Conservation (phyloP, 441 rosid species). For the Cnidoscolus chayamansa region DNA sequence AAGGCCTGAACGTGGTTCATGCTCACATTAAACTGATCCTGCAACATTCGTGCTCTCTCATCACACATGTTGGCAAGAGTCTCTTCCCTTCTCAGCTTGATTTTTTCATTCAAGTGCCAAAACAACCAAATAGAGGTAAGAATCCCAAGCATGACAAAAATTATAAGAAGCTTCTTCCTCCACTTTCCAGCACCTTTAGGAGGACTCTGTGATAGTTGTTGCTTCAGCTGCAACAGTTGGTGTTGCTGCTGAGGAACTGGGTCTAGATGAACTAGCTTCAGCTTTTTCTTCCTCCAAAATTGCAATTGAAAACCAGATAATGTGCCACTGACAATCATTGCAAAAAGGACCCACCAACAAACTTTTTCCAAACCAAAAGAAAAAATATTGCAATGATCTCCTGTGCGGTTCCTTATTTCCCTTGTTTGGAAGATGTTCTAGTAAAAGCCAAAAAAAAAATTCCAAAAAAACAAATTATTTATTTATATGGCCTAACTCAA, state of each 20-base stretch:
- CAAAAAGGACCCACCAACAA: slow-evolving; percentile 58
- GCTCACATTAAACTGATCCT: slow-evolving; percentile 99
- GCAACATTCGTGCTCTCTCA: slow-evolving; percentile 92
- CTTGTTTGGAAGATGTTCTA: slow-evolving; percentile 42
- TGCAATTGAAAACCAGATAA: slow-evolving; percentile 36
- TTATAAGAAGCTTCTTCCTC: slow-evolving; percentile 63
- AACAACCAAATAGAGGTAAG: slow-evolving; percentile 61
- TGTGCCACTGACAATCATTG: slow-evolving; percentile 39
- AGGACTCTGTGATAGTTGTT: slow-evolving; percentile 48
- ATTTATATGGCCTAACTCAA: slow-evolving; percentile 7
- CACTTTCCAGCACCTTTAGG: slow-evolving; percentile 63
- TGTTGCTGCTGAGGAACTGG: slow-evolving; percentile 41
- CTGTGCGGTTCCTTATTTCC: slow-evolving; percentile 22
- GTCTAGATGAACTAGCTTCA: slow-evolving; percentile 32
- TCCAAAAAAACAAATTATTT: slow-evolving; percentile 18
- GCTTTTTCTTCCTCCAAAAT: slow-evolving; percentile 34
- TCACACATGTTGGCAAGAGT: slow-evolving; percentile 92
- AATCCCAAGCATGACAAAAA: slow-evolving; percentile 57
- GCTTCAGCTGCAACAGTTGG: slow-evolving; percentile 47
- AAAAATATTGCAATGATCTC: slow-evolving; percentile 30
- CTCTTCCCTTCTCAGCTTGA: slow-evolving; percentile 49
- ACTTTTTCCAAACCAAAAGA: slow-evolving; percentile 35
- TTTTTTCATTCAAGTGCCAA: slow-evolving; percentile 44
- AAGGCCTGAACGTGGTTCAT: slow-evolving; percentile 95
- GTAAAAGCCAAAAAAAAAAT: slow-evolving; percentile 30